Base-by-base conservation (phyloP, 2,329 filamentous ascomycete species). In the Pseudogymnoascus sp. region DNA sequence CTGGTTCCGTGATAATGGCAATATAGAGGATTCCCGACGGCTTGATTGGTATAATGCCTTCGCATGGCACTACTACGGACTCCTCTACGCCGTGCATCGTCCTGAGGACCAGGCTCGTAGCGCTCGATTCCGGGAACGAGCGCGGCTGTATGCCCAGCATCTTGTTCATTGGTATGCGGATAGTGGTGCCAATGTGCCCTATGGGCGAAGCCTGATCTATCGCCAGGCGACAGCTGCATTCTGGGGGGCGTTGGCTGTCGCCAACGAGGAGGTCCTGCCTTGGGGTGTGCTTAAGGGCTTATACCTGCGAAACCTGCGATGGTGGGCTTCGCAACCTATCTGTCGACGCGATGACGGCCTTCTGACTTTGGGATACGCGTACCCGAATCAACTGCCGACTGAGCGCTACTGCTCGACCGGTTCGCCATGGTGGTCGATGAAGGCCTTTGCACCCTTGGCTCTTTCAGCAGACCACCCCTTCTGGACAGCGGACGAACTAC, bases 401-500 rank as follows among this genome's bases (percentile, higher is more conserved):
- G 82, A 84, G 68, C 79, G 82, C 66, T 84, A 84, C 70, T 84
- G 83, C 68, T 84, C 81, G 2, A 80, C 81, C 0, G 81, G 83
- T 63, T 84, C 81, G 0, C 75, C 77, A 0, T 84, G 83, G 68
- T 84, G 81, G 81, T 78, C 76, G 3, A 71, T 83, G 21, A 84
- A 84, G 63, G 77, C 78, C 0, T 76, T 84, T 3, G 71, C 82
- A 0, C 76, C 75, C 0, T 69, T 81, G 0, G 74, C 72, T 0
- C 63, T 83, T 0, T 64, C 72, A 0, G 65, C 68, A 1, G 65
- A 69, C 0, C 73, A 81, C 45, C 69, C 73, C 0, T 84, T 84
- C 62, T 84, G 82, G 81, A 69, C 69, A 0, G 68, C 73, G 0
- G 65, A 77, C 2, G 78, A 83, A 60, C 62, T 67, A 0, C 64